phyloP scores from a whole-genome alignment of 2,329 filamentous ascomycete genomes.

The Leptoxyphium fumago region DNA sequence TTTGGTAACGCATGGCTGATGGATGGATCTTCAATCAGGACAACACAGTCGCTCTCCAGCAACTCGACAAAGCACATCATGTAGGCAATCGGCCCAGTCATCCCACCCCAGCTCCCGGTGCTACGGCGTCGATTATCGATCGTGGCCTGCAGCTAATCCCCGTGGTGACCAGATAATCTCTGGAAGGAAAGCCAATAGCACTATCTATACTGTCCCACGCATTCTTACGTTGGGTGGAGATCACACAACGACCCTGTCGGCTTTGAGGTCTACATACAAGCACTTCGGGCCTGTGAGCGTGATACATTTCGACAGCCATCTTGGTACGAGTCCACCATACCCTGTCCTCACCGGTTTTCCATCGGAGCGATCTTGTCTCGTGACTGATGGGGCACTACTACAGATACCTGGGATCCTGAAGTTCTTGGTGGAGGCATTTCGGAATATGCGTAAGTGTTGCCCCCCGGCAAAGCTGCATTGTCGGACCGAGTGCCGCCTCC shows the following conservation, averaged over 20 bases:
- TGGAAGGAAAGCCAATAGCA: constrained; percentile 28
- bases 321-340: constrained; percentile 19
- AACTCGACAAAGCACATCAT: constrained; percentile 38
- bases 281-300: constrained; percentile 41
- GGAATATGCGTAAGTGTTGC: constrained; percentile 37
- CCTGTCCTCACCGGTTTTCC: background rate
- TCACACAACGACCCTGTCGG: constrained; percentile 41
- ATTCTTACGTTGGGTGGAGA: constrained; percentile 42
- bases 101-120: too few relatives aligned
- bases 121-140: too few relatives aligned
- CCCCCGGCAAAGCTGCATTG: background rate
- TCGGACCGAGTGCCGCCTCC: too few relatives aligned
- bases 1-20: background rate
- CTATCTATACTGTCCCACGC: constrained; percentile 30
- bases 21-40: constrained; percentile 19
- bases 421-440: constrained; percentile 44
- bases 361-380: background rate
- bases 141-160: too few relatives aligned
- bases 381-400: background rate
- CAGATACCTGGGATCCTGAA: constrained; percentile 41
- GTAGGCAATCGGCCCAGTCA: too few relatives aligned
- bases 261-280: constrained; percentile 33
- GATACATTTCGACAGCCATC: constrained; percentile 43
- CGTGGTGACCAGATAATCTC: constrained; percentile 24
- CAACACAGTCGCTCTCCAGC: constrained; percentile 40